Evolutionary conservation across 1,139 yeast species (phyloP), one percentile per base, ranked within the genome.

Genomic region (Yamadazyma triangularis): DNA sequence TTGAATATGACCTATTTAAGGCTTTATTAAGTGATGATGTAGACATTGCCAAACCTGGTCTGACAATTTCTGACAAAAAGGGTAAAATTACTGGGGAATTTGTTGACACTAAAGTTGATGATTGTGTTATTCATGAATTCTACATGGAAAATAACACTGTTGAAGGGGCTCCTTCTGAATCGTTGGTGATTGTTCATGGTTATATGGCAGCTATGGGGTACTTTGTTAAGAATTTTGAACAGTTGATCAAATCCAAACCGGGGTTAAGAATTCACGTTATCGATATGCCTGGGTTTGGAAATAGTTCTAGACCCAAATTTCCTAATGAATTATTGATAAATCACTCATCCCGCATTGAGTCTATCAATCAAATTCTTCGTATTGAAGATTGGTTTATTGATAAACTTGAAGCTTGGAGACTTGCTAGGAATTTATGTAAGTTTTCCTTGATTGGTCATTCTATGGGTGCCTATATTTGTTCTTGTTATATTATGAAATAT

Each of bases 191-290:
- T 2, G 53, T 66, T 10, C 73, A 67, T 40, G 73, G 73, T 7
- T 67, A 64, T 39, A 66, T 66, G 73, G 73, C 73, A 2, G 71
- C 73, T 1, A 47, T 60, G 35, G 73, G 73, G 2, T 66, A 58
- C 42, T 66, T 64, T 38, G 49, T 64, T 30, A 64, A 64, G 40
- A 66, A 65, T 35, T 48, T 63, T 25, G 71, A 64, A 37, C 40
- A 41, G 2, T 37, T 66, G 13, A 48, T 58, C 11, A 58, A 61
- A 32, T 43, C 60, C 2, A 57, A 58, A 30, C 57, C 64, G 1
- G 60, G 68, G 0, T 29, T 62, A 7, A 45, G 55, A 13, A 38
- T 63, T 11, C 70, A 62, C 37, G 45, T 59, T 10, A 53, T 67
- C 26, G 73, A 67, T 36, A 41, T 65, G 38, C 69, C 71, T 2